These are phyloP conservation scores for Cerioporus squamosus DNA, from an alignment of 1,284 basidiomycete genomes.

Conservation along the genomic window DNA sequence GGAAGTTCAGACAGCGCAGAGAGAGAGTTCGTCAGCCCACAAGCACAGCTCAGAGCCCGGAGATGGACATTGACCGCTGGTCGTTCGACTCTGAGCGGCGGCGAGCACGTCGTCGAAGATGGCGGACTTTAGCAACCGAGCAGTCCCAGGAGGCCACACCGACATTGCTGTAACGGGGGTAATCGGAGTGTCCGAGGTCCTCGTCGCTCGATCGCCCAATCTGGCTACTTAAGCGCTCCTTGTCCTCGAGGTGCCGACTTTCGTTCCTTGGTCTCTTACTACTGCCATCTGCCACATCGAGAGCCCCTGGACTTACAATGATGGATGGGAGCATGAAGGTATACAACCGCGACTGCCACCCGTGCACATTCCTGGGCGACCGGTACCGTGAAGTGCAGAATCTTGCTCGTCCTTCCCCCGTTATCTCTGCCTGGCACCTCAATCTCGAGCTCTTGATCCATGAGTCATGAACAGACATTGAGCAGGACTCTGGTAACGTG, in stretches of 20 bases:
- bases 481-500: no score
- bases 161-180: constrained; percentile 13
- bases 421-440: no score
- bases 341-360: constrained; percentile 40
- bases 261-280: neutral
- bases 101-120: neutral
- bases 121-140: constrained; percentile 16
- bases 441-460: no score
- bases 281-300: neutral
- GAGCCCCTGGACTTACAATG: constrained; percentile 39
- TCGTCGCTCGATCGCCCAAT: neutral
- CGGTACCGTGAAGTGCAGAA: constrained; percentile 30
- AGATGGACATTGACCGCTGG: constrained; percentile 21
- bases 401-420: no score
- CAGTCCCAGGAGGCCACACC: constrained; percentile 12
- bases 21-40: constrained; percentile 13
- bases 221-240: no score
- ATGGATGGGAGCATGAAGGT: constrained; percentile 28
- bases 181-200: constrained; percentile 10
- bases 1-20: constrained; percentile 6
- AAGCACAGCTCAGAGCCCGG: constrained; percentile 19
- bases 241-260: neutral
- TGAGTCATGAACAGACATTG: no score
- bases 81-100: neutral
- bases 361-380: constrained; percentile 19